Percentiles rank a stretch among this genome's conserved stretches.
Conservation (phyloP, 495 filamentous ascomycete genomes). For the Hypoxylon intermedium region DNA sequence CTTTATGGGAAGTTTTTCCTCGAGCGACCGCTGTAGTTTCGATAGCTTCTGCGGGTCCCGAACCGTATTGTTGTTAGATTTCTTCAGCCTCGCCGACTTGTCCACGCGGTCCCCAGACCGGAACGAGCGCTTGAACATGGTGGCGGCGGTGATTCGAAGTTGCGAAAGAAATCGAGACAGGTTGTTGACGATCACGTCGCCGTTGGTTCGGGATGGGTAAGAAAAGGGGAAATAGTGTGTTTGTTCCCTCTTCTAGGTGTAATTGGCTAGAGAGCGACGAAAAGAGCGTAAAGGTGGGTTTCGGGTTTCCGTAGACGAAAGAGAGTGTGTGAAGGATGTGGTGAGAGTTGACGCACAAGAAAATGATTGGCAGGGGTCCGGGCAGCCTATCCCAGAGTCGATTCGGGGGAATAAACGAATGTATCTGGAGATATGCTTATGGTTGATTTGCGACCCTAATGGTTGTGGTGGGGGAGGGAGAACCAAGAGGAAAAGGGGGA, state of each 20-base stretch:
- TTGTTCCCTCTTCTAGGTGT: constrained; percentile 23
- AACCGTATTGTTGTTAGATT: constrained; percentile 58
- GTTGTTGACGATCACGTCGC: constrained; percentile 34
- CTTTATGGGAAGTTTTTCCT: constrained; percentile 52
- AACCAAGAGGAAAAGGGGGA: constrained; percentile 41
- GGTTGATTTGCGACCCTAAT: constrained; percentile 60
- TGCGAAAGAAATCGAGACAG: constrained; percentile 43
- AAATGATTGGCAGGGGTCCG: constrained; percentile 59
- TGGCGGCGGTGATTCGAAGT: constrained; percentile 46
- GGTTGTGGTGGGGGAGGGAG: constrained; percentile 55
- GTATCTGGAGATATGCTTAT: constrained; percentile 53
- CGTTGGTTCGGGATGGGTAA: constrained; percentile 39
- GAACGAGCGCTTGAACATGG: constrained; percentile 88
- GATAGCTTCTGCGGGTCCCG: constrained; percentile 73
- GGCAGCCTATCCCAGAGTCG: constrained; percentile 52
- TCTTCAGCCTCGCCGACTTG: constrained; percentile 81
- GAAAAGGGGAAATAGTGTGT: constrained; percentile 38
- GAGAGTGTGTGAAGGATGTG: constrained; percentile 28
- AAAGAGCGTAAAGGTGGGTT: constrained; percentile 44
- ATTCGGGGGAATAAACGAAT: constrained; percentile 45
- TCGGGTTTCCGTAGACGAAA: constrained; percentile 37
- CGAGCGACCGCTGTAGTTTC: constrained; percentile 69
- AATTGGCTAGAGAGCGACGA: constrained; percentile 56
- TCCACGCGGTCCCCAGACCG: constrained; percentile 74
- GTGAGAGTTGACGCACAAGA: constrained; percentile 55